These are phyloP conservation scores for Biscogniauxia marginata DNA, from an alignment of 2,329 filamentous ascomycete species.

Conservation along the genomic window DNA sequence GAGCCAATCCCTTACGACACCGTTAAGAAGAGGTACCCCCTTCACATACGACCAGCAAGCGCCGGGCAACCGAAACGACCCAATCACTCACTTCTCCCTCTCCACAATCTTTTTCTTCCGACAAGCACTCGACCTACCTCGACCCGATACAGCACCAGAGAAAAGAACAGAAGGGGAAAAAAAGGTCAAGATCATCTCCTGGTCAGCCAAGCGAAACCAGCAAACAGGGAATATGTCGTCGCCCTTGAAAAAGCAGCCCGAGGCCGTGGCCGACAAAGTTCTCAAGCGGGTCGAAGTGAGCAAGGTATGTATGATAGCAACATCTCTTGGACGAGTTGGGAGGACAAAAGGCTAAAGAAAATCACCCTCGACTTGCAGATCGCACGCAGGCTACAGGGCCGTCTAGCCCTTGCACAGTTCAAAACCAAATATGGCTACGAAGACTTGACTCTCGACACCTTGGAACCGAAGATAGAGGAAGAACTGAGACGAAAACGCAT, in stretches of 20 bases:
- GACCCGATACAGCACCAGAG: conserved; percentile 4
- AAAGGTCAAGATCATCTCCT: conserved; percentile 9
- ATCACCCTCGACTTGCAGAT: conserved; percentile 59
- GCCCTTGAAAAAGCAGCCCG: conserved; percentile 61
- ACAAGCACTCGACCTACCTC: conserved; percentile 17
- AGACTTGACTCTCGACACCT: conserved; percentile 79
- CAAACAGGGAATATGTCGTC: conserved; percentile 50
- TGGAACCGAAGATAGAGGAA: conserved; percentile 81
- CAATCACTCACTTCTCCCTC: conserved; percentile 24
- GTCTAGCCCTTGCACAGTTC: conserved; percentile 92
- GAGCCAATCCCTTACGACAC: neutral
- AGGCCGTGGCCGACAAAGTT: conserved; percentile 65
- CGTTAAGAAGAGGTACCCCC: conserved; percentile 14
- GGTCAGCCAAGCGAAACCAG: conserved; percentile 22
- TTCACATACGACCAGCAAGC: conserved; percentile 29
- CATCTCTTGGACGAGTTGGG: conserved; percentile 4
- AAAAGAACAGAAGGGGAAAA: conserved; percentile 5
- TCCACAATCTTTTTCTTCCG: conserved; percentile 24
- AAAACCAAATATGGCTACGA: conserved; percentile 97
- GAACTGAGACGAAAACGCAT: conserved; percentile 73
- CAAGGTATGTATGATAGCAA: conserved; percentile 60
- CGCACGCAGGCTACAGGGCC: conserved; percentile 87
- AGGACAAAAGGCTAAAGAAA: conserved; percentile 18
- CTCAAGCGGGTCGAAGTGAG: conserved; percentile 72
- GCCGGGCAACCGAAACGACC: conserved; percentile 29